Conservation (phyloP, 106 monocot species). For the Dendrobium catenatum region DNA sequence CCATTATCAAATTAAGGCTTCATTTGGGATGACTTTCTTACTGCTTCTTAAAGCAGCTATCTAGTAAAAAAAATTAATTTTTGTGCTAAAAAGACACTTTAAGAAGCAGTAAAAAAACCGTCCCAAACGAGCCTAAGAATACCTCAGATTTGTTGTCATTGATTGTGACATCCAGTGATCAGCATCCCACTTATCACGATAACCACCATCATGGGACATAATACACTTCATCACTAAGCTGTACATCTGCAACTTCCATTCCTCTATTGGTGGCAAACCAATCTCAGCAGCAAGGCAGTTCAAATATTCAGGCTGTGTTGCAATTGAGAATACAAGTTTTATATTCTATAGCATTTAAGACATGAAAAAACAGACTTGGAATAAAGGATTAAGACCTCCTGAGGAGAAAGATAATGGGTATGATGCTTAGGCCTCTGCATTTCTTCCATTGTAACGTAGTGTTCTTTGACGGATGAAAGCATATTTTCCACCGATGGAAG, state of each 20-base stretch:
- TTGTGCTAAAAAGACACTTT: too few relatives aligned
- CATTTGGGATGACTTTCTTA: too few relatives aligned
- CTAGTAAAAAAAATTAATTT: too few relatives aligned
- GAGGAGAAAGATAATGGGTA: conserved; percentile 25
- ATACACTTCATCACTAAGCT: background rate
- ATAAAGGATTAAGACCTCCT: background rate
- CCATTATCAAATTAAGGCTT: too few relatives aligned
- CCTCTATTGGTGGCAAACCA: conserved; percentile 19
- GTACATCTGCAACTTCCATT: conserved; percentile 22
- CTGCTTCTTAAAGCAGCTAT: too few relatives aligned
- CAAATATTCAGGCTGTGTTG: conserved; percentile 14
- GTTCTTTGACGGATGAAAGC: conserved; percentile 34
- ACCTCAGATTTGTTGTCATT: too few relatives aligned
- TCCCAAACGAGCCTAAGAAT: too few relatives aligned
- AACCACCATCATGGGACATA: background rate
- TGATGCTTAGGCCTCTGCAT: conserved; percentile 14
- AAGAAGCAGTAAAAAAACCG: too few relatives aligned
- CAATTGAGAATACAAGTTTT: background rate
- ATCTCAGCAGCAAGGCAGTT: conserved; percentile 25
- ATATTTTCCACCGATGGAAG: conserved; percentile 43
- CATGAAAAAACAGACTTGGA: background rate
- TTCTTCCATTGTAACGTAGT: conserved; percentile 31
- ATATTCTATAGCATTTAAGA: background rate
- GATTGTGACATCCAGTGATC: conserved; percentile 3
- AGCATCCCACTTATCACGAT: conserved; percentile 15